Percentiles rank a stretch among this genome's conserved stretches.
phyloP scores from a whole-genome alignment of 371 early-diverging fungal species.

The Choanephora cucurbitarum region DNA sequence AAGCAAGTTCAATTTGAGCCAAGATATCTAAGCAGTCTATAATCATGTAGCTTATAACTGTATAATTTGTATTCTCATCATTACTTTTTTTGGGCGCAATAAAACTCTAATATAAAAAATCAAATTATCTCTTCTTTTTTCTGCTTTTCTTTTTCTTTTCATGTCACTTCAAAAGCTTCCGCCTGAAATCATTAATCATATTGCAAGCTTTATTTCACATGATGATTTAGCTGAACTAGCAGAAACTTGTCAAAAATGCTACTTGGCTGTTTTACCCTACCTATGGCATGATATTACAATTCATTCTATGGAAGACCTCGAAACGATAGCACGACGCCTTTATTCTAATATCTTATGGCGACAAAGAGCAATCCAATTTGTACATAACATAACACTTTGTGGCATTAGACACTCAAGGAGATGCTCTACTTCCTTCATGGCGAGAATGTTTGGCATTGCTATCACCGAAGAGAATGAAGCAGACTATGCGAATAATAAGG shows the following conservation, averaged over 20 bases:
- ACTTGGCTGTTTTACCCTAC: slow-evolving; percentile 24
- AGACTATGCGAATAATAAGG: not conserved
- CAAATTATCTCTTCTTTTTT: slow-evolving; percentile 1
- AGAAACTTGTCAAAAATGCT: slow-evolving; percentile 26
- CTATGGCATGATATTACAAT: slow-evolving; percentile 25
- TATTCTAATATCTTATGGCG: slow-evolving; percentile 17
- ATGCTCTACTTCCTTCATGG: slow-evolving; percentile 10
- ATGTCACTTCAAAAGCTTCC: slow-evolving; percentile 26
- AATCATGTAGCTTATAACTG: too few species aligned
- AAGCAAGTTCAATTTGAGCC: slow-evolving; percentile 13
- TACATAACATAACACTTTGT: slow-evolving; percentile 17
- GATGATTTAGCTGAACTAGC: slow-evolving; percentile 18
- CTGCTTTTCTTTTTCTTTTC: slow-evolving; percentile 5
- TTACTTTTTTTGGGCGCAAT: too few species aligned
- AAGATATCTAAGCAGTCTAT: slow-evolving; percentile 26
- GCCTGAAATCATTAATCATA: slow-evolving; percentile 22
- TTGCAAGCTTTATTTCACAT: slow-evolving; percentile 22
- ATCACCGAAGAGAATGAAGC: not conserved
- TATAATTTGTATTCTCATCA: too few species aligned
- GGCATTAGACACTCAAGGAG: not conserved
- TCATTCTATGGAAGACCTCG: slow-evolving; percentile 13
- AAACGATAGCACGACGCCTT: slow-evolving; percentile 11
- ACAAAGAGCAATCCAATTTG: slow-evolving; percentile 21
- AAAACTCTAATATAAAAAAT: too few species aligned
- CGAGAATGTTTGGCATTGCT: slow-evolving; percentile 22